Base-by-base conservation (phyloP, 805 yeast genomes). In the Saccharomycopsis synnaedendra region DNA sequence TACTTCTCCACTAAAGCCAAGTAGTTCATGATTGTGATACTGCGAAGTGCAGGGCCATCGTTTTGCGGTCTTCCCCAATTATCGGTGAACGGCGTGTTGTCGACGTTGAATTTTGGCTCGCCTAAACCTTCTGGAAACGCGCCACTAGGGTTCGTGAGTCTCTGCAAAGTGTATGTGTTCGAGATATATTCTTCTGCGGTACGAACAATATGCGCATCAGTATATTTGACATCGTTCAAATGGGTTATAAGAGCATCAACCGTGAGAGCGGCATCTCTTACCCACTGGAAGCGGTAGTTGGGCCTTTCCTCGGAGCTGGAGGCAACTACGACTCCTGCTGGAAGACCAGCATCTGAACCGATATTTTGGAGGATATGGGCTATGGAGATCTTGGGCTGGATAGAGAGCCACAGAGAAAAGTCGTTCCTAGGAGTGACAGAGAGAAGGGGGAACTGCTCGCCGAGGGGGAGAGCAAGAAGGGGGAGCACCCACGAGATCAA, bases 11-110 rank as follows among this genome's bases (percentile, higher is more conserved):
- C 35, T 27, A 52, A 41, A 10, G 34, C 39, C 19, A 52, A 5
- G 41, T 52, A 52, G 42, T 52, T 50, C 46, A 52, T 50, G 10
- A 47, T 43, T 10, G 95, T 73, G 48, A 82, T 71, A 7, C 80
- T 72, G 56, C 97, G 72, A 49, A 90, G 69, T 1, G 94, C 89
- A 0, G 97, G 96, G 0, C 97, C 97, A 62, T 90, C 97, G 51
- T 87, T 74, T 64, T 90, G 97, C 1, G 97, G 97, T 56, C 97
- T 71, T 2, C 97, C 97, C 97, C 97, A 90, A 35, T 67, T 61
- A 2, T 67, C 80, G 4, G 62, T 61, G 57, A 83, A 90, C 1
- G 84, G 69, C 0, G 76, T 57, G 29, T 82, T 80, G 59, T 86
- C 75, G 3, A 80, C 76, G 60, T 71, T 61, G 59, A 83, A 90